Conservation (phyloP, 352 stramenopile species). For the Globisporangium cylindrosporum region DNA sequence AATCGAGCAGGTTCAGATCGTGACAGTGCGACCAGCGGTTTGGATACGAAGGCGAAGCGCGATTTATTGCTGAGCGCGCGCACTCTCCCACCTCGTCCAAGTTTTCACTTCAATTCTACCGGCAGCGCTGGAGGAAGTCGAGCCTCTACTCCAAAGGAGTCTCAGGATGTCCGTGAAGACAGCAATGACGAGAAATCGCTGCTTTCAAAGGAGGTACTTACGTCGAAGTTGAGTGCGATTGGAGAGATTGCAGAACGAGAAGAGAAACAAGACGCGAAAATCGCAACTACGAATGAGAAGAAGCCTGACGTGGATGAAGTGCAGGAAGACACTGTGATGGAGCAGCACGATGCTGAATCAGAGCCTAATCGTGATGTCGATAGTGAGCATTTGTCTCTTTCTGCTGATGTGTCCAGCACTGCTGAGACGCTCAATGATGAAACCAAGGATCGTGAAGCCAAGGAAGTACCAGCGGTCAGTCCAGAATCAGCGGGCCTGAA, state of each 20-base stretch:
- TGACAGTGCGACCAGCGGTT: constrained; percentile 13
- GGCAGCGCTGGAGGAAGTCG: constrained; percentile 24
- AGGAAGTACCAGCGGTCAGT: background rate
- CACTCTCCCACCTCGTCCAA: constrained; percentile 33
- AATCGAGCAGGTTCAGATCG: constrained; percentile 25
- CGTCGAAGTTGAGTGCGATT: constrained; percentile 5
- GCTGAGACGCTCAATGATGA: background rate
- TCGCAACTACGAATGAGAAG: background rate
- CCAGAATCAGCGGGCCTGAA: background rate
- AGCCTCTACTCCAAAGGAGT: constrained; percentile 24
- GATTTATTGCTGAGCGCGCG: constrained; percentile 15
- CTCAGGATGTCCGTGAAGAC: constrained; percentile 6
- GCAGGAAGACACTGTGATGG: background rate
- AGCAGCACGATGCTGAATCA: background rate
- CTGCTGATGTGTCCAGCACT: background rate
- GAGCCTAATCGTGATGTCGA: background rate
- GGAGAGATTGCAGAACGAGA: background rate
- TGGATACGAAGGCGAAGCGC: constrained; percentile 27
- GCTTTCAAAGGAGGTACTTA: constrained; percentile 3
- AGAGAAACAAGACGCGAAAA: background rate
- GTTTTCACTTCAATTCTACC: constrained; percentile 16
- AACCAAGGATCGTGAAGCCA: background rate
- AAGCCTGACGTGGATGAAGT: background rate
- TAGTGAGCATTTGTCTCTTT: background rate
- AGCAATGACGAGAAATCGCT: background rate